Base-by-base conservation (phyloP, 768 basidiomycete species). In the Antrodiella citrinella region DNA sequence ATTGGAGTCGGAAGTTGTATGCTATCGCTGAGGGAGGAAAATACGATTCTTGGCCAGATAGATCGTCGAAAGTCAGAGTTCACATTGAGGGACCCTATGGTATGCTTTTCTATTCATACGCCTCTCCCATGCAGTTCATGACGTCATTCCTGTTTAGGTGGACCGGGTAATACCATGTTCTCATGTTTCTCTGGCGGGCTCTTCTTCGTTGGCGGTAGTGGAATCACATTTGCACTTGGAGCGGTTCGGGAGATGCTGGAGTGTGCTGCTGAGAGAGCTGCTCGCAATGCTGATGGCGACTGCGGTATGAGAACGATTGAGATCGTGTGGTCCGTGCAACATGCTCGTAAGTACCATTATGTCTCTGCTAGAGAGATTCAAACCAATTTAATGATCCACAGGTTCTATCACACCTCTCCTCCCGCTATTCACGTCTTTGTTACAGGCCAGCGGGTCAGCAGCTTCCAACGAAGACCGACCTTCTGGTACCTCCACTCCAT, bases 1-100 rank as follows among this genome's bases (percentile, higher is more conserved):
- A 67, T 3, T 91, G 84, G 82, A 86, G 86, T 4, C 63, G 61
- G 3, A 70, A 64, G 23, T 62, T 91, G 26, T 80, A 75, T 53
- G 72, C 76, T 30, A 66, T 80, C 4, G 60, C 72, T 11, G 23
- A 47, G 45, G 25, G 12, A 11, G 30, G 30, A 7, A 15, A 35
- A 15, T 7, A 35, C 30, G 30, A 35, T 15, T 35, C 7, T 15
- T 35, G 30, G 30, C 30, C 30, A 15, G 30, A 35, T 35, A 35
- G 15, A 35, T 7, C 7, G 30, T 7, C 30, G 30, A 35, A 35
- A 15, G 30, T 35, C 30, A 35, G 61, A 5, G 59, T 79, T 38
- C 58, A 78, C 53, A 46, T 82, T 24, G 76, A 82, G 50, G 81
- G 82, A 10, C 79, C 78, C 2, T 80, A 78, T 46, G 74, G 75